Conservation (phyloP, 305 asterid genomes). For the Andrographis paniculata region DNA sequence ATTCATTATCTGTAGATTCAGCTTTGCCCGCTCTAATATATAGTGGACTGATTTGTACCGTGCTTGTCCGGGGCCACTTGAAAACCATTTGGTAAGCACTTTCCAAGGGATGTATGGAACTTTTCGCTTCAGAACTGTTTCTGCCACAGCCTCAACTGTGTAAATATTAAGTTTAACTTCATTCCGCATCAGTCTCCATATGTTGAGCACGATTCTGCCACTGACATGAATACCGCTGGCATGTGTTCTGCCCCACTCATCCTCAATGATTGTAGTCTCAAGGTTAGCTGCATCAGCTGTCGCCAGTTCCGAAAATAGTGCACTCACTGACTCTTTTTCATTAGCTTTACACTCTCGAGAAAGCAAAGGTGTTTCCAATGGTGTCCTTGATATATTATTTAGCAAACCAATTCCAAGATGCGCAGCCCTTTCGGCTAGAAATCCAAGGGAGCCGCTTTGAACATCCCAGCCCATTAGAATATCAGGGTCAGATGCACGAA, state of each 20-base stretch:
- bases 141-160: constrained; percentile 84
- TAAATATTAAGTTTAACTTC: constrained; percentile 87
- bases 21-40: constrained; percentile 58
- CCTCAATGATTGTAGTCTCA: constrained; percentile 67
- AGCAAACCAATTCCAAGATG: constrained; percentile 79
- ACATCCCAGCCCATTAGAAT: constrained; percentile 96
- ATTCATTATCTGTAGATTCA: constrained; percentile 76
- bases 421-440: constrained; percentile 95
- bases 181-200: constrained; percentile 94
- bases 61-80: constrained; percentile 84
- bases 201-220: constrained; percentile 90
- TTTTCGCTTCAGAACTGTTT: constrained; percentile 81
- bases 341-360: constrained; percentile 31
- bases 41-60: constrained; percentile 73
- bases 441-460: constrained; percentile 94
- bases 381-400: constrained; percentile 70
- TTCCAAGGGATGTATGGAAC: constrained; percentile 66
- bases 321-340: constrained; percentile 32
- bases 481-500: constrained; percentile 71
- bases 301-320: constrained; percentile 35
- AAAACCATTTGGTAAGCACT: constrained; percentile 77
- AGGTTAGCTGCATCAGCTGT: constrained; percentile 34
- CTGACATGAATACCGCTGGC: constrained; percentile 96
- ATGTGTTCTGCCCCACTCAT: constrained; percentile 99
- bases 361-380: constrained; percentile 34